Base-by-base conservation (phyloP, 768 basidiomycete species). In the Boletus sensibilis region DNA sequence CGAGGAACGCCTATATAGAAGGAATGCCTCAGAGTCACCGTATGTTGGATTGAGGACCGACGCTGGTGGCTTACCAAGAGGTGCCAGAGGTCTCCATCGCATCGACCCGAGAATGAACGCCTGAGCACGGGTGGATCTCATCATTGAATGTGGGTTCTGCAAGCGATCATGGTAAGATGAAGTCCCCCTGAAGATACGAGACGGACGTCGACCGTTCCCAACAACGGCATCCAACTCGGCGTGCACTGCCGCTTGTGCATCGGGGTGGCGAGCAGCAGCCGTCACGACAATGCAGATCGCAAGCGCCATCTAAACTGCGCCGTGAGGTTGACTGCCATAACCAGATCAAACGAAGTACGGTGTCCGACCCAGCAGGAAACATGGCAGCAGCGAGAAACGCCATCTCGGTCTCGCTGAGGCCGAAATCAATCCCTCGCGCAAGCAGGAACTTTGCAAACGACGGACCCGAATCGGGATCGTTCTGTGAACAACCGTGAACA, bases 311-410 rank as follows among this genome's bases (percentile, higher is more conserved):
- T 75, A 25, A 27, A 20, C 3, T 34, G 14, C 5, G 4, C n/a
- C 5, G 4, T 53, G 21, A 59, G 41, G 12, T 27, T 35, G 1
- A 35, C 2, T 2, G 4, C 21, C 13, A 16, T 14, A 20, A 20
- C 31, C 12, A 18, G 27, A 31, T 47, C 29, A 33, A 33, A 37
- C 5, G 11, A 31, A 65, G 2, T 51, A 73, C 73, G 6, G 83
- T 83, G 57, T 84, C 82, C 1, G 78, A 76, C 1, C 83, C 82
- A 27, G 82, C 83, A 38, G 82, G 77, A 60, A 84, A 84, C 72
- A 84, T 76, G 29, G 75, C 75, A 0, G 83, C 84, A 2, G 80
- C 80, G 18, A 86, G 76, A 63, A 84, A 86, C 0, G 83, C 78
- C 2, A 76, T 75, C 59, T 86, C 82, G 42, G 77, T 70, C 57